Evolutionary conservation across 1,284 basidiomycete species (phyloP).

Genomic region (Puccinia brachypodii): DNA sequence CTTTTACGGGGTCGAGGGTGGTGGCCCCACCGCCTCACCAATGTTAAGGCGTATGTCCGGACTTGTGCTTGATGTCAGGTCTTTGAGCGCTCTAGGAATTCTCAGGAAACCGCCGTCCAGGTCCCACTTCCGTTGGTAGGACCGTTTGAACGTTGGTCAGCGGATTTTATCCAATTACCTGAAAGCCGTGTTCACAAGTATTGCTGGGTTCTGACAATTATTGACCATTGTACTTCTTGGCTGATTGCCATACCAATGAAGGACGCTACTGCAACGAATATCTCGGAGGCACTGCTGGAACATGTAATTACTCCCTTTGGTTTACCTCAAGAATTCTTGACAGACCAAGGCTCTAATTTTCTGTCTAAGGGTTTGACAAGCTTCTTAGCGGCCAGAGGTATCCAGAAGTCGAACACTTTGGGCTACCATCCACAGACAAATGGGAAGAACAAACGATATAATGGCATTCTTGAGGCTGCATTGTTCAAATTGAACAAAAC

Average conservation of each 20-base stretch:
- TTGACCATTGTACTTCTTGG: constrained; percentile 14
- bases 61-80: not conserved
- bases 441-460: not conserved
- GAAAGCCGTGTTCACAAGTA: not conserved
- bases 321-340: not conserved
- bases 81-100: not conserved
- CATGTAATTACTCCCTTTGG: not conserved
- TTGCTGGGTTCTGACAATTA: not conserved
- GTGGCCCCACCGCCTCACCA: not conserved
- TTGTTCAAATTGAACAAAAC: not conserved
- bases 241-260: not conserved
- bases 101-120: not conserved
- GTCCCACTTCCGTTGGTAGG: not conserved
- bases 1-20: not conserved
- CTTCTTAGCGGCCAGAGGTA: not conserved
- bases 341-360: not conserved
- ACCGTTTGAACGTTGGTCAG: not conserved
- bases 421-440: constrained; percentile 8
- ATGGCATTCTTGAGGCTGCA: not conserved
- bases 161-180: not conserved
- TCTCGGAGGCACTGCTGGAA: constrained; percentile 3
- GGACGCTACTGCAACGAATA: not conserved
- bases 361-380: not conserved
- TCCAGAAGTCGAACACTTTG: not conserved
- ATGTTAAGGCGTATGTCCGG: not conserved